Evolutionary conservation across 805 yeast species (phyloP), one percentile per base, ranked within the genome.

Genomic region (Nakazawaea molendinolei): DNA sequence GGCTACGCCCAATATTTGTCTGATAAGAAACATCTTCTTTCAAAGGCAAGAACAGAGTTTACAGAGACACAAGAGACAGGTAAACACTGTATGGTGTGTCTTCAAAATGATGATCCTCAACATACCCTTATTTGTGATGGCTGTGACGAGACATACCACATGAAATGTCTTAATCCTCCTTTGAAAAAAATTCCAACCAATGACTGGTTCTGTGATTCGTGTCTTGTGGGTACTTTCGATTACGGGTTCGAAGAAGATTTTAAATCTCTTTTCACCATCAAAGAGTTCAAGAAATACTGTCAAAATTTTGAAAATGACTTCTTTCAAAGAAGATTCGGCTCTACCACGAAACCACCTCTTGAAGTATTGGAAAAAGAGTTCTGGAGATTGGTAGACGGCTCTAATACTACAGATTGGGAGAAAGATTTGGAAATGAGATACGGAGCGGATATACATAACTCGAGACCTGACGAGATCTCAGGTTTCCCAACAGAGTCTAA

Each of bases 161-260:
- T 67, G 57, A 58, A 61, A 26, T 86, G 95, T 51, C 59, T 86
- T n/a, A 58, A 56, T 10, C 81, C 81, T 3, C 76, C 76, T 2
- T 45, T 81, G 17, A 50, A 56, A 1, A 48, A 49, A 3, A 59
- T 79, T 2, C 87, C 89, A 0, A 51, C 63, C 18, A 73, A 72
- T 8, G 70, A 65, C 13, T 89, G 95, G 95, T 79, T 69, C 50
- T 89, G 97, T 55, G 81, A 80, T 33, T 71, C 71, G 39, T 89
- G 97, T 56, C 61, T 89, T n/a, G 65, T 82, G 10, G 95, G 95
- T 0, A 80, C 85, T 27, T 90, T 92, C 1, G 87, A 78, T 44
- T 89, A 86, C 50, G 95, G 95, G 1, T 89, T 90, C 54, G 89
- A 82, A 44, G 92, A 83, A 44, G 65, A 60, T 36, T 52, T 52